phyloP scores from a whole-genome alignment of 306 rosid genomes.

The Corylus heterophylla region DNA sequence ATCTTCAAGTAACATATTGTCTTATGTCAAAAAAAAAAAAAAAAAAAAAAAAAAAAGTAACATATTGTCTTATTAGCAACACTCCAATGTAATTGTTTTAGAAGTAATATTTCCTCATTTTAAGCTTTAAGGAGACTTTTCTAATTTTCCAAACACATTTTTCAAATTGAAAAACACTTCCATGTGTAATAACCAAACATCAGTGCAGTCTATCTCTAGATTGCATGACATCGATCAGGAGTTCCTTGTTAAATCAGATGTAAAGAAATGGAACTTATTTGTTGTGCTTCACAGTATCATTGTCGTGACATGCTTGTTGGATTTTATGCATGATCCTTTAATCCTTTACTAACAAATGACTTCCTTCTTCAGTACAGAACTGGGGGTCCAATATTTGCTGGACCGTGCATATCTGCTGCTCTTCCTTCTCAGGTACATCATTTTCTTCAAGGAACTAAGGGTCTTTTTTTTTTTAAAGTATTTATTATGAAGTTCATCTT shows the following conservation, averaged over 20 bases:
- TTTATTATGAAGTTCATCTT: not conserved
- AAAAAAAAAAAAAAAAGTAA: not conserved
- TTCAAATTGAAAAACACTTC: not conserved
- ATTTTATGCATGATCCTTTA: not conserved
- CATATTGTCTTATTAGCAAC: not conserved
- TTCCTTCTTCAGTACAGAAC: constrained; percentile 55
- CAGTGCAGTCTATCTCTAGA: not conserved
- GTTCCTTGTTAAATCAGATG: not conserved
- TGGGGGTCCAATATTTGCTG: constrained; percentile 85
- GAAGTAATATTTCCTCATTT: not conserved
- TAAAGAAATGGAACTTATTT: not conserved
- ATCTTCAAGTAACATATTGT: not conserved
- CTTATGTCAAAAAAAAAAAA: no score
- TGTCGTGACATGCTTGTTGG: not conserved
- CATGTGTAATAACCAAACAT: not conserved
- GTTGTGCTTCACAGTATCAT: not conserved
- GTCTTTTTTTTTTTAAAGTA: not conserved
- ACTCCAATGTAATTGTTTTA: not conserved
- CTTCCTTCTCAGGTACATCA: constrained; percentile 65
- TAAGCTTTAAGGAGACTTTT: not conserved
- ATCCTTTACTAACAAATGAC: not conserved
- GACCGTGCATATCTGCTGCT: constrained; percentile 69
- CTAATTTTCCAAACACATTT: not conserved
- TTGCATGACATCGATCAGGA: not conserved
- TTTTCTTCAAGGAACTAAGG: constrained; percentile 26